Evolutionary conservation across 371 early-diverging fungal species (phyloP), one percentile per base, ranked within the genome.

Genomic region (Lichtheimia ornata): DNA sequence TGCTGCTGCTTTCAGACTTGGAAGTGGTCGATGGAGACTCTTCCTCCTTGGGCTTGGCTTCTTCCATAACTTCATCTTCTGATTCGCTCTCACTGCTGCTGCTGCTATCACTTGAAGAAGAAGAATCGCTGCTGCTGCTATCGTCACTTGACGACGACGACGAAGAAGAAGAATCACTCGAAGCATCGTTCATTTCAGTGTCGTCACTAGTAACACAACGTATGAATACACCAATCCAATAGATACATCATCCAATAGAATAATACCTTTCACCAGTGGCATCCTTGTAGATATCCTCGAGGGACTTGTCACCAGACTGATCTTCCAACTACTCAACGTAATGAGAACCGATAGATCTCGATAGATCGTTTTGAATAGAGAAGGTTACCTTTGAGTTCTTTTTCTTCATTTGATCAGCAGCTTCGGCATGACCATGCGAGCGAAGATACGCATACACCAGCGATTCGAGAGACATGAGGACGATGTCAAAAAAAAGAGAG

Each of bases 381-480:
- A 54, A 54, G 18, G 58, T 59, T 69, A 69, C 69, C 17, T 44
- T 51, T 41, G 65, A 56, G 18, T 30, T 22, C 18, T 69, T 65
- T 45, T 62, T 62, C 35, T 59, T 62, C 45, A 69, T 53, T 27
- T 58, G 49, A 6, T 62, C 58, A 27, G 69, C 69, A 14, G 62
- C 65, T 12, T 62, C 64, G 1, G 25, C 45, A 22, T 56, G 59
- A 14, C 65, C 69, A 15, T 58, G 47, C 2, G 58, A 45, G 20
- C 27, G 17, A 25, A 69, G 62, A 45, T 65, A 69, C n/a, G 64
- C 49, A 28, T 65, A 69, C 27, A 69, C 65, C 24, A 64, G 41
- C 6, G 65, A 47, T 15, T 68, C 61, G 53, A 68, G 47, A 47
- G 47, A 47, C 47, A 62, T 53, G 35, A 35, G 28, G 9, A 5